Evolutionary conservation across 2,329 filamentous ascomycete genomes (phyloP).

Genomic region (Podosphaera aphanis): DNA sequence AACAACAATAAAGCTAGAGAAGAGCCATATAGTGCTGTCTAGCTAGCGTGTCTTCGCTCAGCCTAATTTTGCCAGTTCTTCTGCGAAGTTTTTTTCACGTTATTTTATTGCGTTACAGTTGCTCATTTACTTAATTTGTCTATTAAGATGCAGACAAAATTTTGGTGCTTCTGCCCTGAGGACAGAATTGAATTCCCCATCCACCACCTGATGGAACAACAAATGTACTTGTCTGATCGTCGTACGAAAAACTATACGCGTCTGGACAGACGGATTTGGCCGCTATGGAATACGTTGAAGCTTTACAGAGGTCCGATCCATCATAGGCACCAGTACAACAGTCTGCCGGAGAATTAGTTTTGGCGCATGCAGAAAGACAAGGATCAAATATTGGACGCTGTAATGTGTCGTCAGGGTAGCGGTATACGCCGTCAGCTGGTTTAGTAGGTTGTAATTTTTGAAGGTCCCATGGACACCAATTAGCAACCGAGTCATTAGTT

Average conservation of each 20-base stretch:
- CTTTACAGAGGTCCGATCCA: slow-evolving; percentile 36
- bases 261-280: slow-evolving; percentile 63
- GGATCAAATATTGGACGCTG: slow-evolving; percentile 50
- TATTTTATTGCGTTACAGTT: no score
- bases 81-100: no score
- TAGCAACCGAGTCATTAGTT: slow-evolving; percentile 30
- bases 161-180: slow-evolving; percentile 33
- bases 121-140: no score
- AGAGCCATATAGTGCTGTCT: no score
- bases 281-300: slow-evolving; percentile 41
- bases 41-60: no score
- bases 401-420: slow-evolving; percentile 57
- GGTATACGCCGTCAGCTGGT: slow-evolving; percentile 53
- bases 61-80: no score
- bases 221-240: slow-evolving; percentile 34
- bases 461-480: slow-evolving; percentile 65
- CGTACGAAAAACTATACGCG: slow-evolving; percentile 56
- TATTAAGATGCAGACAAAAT: slow-evolving; percentile 28
- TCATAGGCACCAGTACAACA: slow-evolving; percentile 54
- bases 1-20: no score
- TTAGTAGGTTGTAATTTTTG: slow-evolving; percentile 43
- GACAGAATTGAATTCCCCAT: slow-evolving; percentile 62
- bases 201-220: slow-evolving; percentile 44
- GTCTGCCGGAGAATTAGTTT: slow-evolving; percentile 39
- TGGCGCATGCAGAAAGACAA: slow-evolving; percentile 54